phyloP scores from a whole-genome alignment of 2,329 filamentous ascomycete species.

The Fusarium sublunatum region DNA sequence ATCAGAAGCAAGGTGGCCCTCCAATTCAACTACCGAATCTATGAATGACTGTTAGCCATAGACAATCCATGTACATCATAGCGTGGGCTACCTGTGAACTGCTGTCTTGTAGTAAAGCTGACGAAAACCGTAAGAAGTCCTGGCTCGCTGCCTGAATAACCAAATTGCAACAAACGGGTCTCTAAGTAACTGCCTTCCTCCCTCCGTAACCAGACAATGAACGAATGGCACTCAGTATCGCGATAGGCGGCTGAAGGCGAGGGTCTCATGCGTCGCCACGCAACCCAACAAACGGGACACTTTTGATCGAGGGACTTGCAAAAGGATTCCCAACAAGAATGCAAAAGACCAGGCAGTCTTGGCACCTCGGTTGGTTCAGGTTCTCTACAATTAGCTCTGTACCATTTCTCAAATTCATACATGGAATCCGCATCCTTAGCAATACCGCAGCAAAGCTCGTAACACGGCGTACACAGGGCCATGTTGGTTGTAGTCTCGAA shows the following conservation, averaged over 20 bases:
- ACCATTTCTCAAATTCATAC: too few species aligned
- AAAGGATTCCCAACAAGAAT: background rate
- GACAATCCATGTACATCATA: too few species aligned
- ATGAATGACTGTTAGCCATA: background rate
- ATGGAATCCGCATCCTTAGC: background rate
- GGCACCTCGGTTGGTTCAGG: too few species aligned
- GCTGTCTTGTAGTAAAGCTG: too few species aligned
- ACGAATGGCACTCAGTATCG: background rate
- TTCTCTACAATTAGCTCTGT: too few species aligned
- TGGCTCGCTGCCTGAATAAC: too few species aligned
- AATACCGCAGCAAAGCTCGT: background rate
- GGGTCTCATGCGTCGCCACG: background rate
- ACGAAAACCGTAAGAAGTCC: too few species aligned
- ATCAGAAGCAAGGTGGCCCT: background rate
- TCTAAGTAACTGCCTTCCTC: too few species aligned
- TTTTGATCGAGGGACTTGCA: background rate
- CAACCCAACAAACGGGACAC: conserved; percentile 1
- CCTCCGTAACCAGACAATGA: background rate
- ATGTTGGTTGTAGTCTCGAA: background rate
- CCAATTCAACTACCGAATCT: background rate
- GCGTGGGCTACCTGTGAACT: too few species aligned
- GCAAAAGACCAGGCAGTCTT: background rate
- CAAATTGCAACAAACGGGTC: too few species aligned
- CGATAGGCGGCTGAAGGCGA: background rate
- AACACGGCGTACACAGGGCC: background rate